Evolutionary conservation across 495 filamentous ascomycete genomes (phyloP).

Genomic region (Darksidea phi): DNA sequence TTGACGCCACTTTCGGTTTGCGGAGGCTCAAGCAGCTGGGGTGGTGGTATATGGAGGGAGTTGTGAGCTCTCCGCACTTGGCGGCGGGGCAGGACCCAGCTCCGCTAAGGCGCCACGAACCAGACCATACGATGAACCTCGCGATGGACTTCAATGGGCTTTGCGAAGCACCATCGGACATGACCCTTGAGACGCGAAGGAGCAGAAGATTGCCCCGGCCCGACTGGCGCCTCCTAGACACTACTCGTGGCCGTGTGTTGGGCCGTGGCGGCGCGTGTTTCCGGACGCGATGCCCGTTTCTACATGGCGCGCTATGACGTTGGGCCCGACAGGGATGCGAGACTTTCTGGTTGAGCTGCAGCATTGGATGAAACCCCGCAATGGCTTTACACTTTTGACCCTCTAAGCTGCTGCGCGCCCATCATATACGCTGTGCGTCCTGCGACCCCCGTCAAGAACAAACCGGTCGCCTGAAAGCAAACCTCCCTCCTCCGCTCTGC

Average conservation of each 20-base stretch:
- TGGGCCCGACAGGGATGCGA: constrained; percentile 8
- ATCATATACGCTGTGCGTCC: constrained; percentile 6
- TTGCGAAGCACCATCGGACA: too few relatives aligned
- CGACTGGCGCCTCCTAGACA: not conserved
- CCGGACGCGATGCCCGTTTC: too few relatives aligned
- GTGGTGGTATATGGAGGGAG: too few relatives aligned
- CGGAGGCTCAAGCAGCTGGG: not conserved
- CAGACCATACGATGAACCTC: too few relatives aligned
- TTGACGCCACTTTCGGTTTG: not conserved
- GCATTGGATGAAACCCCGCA: constrained; percentile 19
- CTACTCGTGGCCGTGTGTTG: too few relatives aligned
- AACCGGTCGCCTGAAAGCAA: constrained; percentile 23
- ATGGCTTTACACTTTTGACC: not conserved
- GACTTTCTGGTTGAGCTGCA: constrained; percentile 16
- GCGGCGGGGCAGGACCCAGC: too few relatives aligned
- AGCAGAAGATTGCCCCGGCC: too few relatives aligned
- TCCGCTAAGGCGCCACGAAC: too few relatives aligned
- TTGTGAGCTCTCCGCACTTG: too few relatives aligned
- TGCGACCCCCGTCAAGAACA: not conserved
- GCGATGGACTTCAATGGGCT: too few relatives aligned
- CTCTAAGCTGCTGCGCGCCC: constrained; percentile 5
- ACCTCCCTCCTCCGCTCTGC: not conserved
- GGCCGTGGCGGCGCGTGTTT: not conserved
- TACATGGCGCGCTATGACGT: constrained; percentile 23
- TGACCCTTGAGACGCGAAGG: too few relatives aligned